Evolutionary conservation across 2,329 filamentous ascomycete genomes (phyloP).

Genomic region (Aspergillus sp.): DNA sequence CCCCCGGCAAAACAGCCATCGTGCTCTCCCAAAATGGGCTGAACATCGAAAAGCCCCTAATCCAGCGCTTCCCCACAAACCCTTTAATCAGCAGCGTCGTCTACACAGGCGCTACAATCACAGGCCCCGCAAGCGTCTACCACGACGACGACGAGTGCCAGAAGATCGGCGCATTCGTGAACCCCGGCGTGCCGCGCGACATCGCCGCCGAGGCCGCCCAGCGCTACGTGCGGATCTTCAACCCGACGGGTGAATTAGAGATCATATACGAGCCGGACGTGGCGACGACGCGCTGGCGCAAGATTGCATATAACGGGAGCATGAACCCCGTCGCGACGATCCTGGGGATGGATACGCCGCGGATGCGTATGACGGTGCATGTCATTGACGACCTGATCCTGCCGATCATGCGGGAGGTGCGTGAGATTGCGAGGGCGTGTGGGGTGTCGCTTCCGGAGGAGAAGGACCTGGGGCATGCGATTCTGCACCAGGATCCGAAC

Average conservation of each 20-base stretch:
- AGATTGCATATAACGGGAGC: background rate
- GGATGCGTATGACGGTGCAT: background rate
- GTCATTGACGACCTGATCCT: background rate
- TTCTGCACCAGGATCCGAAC: background rate
- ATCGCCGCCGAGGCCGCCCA: background rate
- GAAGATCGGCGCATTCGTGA: background rate
- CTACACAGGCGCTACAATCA: constrained; percentile 42
- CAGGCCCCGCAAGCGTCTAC: background rate
- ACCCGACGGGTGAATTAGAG: background rate
- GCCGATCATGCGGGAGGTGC: background rate
- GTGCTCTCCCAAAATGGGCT: constrained; percentile 63
- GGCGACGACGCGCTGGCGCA: background rate
- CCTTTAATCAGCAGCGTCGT: constrained; percentile 54
- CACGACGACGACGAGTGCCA: background rate
- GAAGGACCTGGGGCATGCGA: background rate
- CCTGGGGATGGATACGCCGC: background rate
- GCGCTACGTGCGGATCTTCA: background rate
- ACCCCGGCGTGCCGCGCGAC: background rate
- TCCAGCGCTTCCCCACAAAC: constrained; percentile 52
- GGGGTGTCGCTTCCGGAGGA: background rate
- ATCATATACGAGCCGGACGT: background rate
- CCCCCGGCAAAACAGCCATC: constrained; percentile 52
- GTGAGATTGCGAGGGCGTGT: background rate
- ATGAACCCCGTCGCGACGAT: background rate
- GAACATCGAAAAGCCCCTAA: constrained; percentile 59